phyloP scores from a whole-genome alignment of 495 filamentous ascomycete genomes.

The Mytilinidion resinicola region DNA sequence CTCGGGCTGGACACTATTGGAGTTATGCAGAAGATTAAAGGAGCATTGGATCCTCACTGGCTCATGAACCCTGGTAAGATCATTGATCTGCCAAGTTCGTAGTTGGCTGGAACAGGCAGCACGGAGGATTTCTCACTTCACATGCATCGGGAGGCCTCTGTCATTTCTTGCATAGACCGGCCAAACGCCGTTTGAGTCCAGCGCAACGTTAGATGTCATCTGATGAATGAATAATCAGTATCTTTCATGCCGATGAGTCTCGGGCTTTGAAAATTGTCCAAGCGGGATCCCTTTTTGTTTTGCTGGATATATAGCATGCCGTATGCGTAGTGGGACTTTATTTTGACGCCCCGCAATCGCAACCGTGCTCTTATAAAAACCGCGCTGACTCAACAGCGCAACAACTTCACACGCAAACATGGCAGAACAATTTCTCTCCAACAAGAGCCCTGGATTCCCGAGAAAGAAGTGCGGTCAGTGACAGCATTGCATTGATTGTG shows the following conservation, averaged over 20 bases:
- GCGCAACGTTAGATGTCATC: not conserved
- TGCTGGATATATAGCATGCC: too few species aligned
- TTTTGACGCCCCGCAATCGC: too few species aligned
- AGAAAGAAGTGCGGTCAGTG: constrained; percentile 39
- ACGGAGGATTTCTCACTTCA: not conserved
- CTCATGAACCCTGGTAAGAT: constrained; percentile 92
- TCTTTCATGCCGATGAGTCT: not conserved
- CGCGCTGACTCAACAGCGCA: not conserved
- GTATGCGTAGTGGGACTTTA: too few species aligned
- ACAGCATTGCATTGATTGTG: not conserved
- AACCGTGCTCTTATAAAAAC: not conserved
- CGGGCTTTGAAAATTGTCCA: too few species aligned
- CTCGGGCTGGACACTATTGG: constrained; percentile 74
- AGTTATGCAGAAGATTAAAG: constrained; percentile 81
- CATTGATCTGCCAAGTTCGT: constrained; percentile 49
- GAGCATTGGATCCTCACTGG: constrained; percentile 80
- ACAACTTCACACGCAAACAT: constrained; percentile 20
- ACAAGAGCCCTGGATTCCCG: constrained; percentile 30
- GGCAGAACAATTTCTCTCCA: constrained; percentile 34
- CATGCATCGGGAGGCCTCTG: constrained; percentile 22
- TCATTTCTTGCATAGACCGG: constrained; percentile 3
- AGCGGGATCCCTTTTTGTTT: too few species aligned
- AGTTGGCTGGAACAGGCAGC: not conserved
- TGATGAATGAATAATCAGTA: not conserved
- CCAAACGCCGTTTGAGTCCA: not conserved